Evolutionary conservation across 768 basidiomycete genomes (phyloP), one percentile per base, ranked within the genome.

Genomic region (Leccinum arenicola): DNA sequence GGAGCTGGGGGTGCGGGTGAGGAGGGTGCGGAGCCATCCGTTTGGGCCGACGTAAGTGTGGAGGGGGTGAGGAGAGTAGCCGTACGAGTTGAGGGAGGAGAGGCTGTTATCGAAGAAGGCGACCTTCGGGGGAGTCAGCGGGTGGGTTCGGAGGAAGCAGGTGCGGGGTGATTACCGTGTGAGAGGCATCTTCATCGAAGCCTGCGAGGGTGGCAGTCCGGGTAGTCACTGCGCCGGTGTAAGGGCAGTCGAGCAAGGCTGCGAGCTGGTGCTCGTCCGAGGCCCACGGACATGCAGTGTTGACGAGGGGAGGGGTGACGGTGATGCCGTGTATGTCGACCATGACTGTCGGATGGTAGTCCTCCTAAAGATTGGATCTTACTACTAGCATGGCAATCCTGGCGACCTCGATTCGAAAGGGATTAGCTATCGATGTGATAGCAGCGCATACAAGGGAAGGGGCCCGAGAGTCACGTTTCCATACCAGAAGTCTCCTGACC

Each of bases 211-310:
- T 93, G 35, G 86, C 81, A 0, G 93, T 93, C 27, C 93, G 82
- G 3, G 90, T 94, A 9, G 87, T 89, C 55, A 95, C 84, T 4
- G 89, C 93, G 14, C 90, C 88, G 0, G 89, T 94, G 64, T 81
- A 77, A 0, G 82, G 79, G 5, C 79, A 88, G 50, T 82, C 76
- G 71, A 88, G 91, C 50, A 95, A 77, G 31, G 77, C 82, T 87
- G 77, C 73, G 17, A 94, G 80, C 59, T 94, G 87, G 12, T 77
- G 67, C 33, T 79, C 73, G 66, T 86, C 82, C 4, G 89, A 89
- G 1, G 91, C 89, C 91, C 91, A 94, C 10, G 86, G 84, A 63
- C 87, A 92, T 17, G 93, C 86, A 1, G 88, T 81, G 70, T 94
- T 94, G 63, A 93, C 76, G 47, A 94, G 74, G 9, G 89, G 79